Base-by-base conservation (phyloP, 768 basidiomycete species). In the Phaeotremella skinneri region DNA sequence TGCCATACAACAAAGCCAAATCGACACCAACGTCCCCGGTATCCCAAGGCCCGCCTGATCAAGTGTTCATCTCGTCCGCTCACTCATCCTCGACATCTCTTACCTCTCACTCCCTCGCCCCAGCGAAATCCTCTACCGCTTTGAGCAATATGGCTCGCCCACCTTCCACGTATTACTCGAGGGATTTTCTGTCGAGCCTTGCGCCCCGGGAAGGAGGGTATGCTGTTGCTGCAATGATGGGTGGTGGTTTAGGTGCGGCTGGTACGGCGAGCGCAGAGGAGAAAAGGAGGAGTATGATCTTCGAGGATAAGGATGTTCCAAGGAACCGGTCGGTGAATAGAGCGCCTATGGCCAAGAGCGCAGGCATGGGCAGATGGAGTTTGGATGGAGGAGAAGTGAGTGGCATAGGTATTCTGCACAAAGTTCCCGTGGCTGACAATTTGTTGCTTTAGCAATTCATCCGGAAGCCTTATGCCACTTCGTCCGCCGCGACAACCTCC, bases 121-220 rank as follows among this genome's bases (percentile, higher is more conserved):
- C 53, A 2, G 58, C 45, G 30, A 63, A 59, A 41, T 58, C 56
- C 31, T 2, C 56, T 55, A n/a, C 49, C 53, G 54, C 54, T 29
- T 9, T 56, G 23, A 42, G 41, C 16, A 45, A 42, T 14, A 45
- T 45, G 43, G 21, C 43, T 13, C 25, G 50, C 17, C 72, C 72
- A n/a, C 69, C 72, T 6, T 69, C 68, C 20, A 48, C 69, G 2
- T 73, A 69, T 52, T 74, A 74, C 47, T 75, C 73, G 31, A 51
- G 76, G 21, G 76, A 77, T 52, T 77, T 74, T 54, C 45, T 76
- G 52, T 55, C 56, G n/a, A 68, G 62, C 47, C 55, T 76, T 4
- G 69, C 70, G 16, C 72, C 70, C 4, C 52, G 76, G 53, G 76
- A 77, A 64, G 76, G 76, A 16, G 76, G 76, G 16, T 77, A 77